Evolutionary conservation across 768 basidiomycete species (phyloP).

Genomic region (Chlorophyllum brunneum): DNA sequence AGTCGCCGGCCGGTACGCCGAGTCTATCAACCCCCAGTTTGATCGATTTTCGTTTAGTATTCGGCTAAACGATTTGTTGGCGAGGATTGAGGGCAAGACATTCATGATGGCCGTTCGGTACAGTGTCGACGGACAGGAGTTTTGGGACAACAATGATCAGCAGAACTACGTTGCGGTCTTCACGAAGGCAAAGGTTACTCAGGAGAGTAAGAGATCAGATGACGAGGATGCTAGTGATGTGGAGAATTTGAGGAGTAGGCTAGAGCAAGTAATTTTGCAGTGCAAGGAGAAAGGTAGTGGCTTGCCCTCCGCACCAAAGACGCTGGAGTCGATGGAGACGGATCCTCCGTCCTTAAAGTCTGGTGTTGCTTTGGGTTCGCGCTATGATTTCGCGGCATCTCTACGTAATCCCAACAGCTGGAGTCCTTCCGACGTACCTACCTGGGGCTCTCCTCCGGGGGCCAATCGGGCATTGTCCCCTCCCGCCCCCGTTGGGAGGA

Average conservation of each 20-base stretch:
- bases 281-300: constrained; percentile 24
- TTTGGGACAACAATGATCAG: constrained; percentile 90
- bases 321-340: constrained; percentile 16
- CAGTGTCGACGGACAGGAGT: constrained; percentile 63
- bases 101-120: constrained; percentile 78
- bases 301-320: constrained; percentile 14
- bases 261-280: constrained; percentile 59
- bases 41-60: constrained; percentile 80
- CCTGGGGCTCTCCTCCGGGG: constrained; percentile 12
- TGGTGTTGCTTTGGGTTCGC: constrained; percentile 40
- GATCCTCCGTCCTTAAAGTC: constrained; percentile 29
- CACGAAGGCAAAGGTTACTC: constrained; percentile 25
- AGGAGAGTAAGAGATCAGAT: constrained; percentile 26
- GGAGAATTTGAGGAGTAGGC: constrained; percentile 57
- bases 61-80: constrained; percentile 72
- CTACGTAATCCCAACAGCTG: constrained; percentile 36
- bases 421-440: constrained; percentile 8
- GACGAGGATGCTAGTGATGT: constrained; percentile 41
- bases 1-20: constrained; percentile 70
- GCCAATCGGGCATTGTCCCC: constrained; percentile 46
- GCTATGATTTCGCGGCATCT: constrained; percentile 57
- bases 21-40: constrained; percentile 43
- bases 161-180: constrained; percentile 80
- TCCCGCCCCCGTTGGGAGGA: constrained; percentile 14
- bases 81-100: constrained; percentile 77